Conservation (phyloP, 495 filamentous ascomycete species). For the Hyaloscypha finlandica region DNA sequence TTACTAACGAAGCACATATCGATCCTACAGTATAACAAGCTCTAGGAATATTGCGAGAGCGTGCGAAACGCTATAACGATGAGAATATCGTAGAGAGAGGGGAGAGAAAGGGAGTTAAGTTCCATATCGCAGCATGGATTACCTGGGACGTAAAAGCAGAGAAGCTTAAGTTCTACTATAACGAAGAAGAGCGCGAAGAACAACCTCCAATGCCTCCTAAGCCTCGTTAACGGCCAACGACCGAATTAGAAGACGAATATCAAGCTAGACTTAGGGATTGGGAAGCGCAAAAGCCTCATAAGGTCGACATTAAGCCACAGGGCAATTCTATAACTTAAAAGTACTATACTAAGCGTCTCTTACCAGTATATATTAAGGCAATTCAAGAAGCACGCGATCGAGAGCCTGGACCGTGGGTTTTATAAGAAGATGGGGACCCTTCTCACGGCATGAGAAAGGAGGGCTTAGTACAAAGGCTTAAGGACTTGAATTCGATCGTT, state of each 20-base stretch:
- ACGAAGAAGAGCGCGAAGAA: constrained; percentile 19
- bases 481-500: not conserved
- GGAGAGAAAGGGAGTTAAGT: constrained; percentile 8
- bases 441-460: constrained; percentile 9
- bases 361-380: constrained; percentile 14
- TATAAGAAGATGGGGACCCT: constrained; percentile 22
- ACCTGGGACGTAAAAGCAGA: constrained; percentile 12
- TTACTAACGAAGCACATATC: constrained; percentile 22
- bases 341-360: constrained; percentile 19
- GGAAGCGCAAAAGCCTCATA: constrained; percentile 15
- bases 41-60: constrained; percentile 13
- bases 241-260: constrained; percentile 12
- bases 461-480: constrained; percentile 5
- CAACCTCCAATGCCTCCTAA: constrained; percentile 7
- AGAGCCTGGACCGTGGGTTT: constrained; percentile 11
- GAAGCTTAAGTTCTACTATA: constrained; percentile 23
- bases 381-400: not conserved
- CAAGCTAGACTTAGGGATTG: not conserved
- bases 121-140: constrained; percentile 17
- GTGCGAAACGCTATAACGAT: constrained; percentile 8
- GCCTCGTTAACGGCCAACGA: constrained; percentile 8
- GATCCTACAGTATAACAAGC: constrained; percentile 17
- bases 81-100: constrained; percentile 15
- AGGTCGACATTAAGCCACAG: constrained; percentile 6
- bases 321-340: constrained; percentile 25